Base-by-base conservation (phyloP, 768 basidiomycete species). In the Daedaleopsis nitida region DNA sequence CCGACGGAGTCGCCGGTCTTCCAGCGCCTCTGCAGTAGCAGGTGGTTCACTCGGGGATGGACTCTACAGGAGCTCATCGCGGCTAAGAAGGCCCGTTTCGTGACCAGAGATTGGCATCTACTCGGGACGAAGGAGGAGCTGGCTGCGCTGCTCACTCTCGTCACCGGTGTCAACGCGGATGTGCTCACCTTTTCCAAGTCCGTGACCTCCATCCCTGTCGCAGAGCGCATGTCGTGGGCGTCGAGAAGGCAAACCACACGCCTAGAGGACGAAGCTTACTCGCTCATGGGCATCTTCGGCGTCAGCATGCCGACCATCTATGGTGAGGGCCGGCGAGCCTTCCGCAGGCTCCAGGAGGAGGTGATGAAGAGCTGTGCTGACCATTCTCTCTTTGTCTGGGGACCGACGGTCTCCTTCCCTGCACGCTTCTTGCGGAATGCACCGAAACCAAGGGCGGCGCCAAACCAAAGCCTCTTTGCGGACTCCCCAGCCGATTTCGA, bases 231-330 rank as follows among this genome's bases (percentile, higher is more conserved):
- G 45, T 23, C 45, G 1, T 57, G 56, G 56, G 56, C 56, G 13
- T 47, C 56, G 4, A 6, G 16, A 3, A 12, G 56, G 19, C 9
- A 9, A 1, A 49, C 56, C 3, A 57, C 56, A 11, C 4, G 47
- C 3, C 27, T 57, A 10, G 56, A 57, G 19, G 56, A 57, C 45
- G 32, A 17, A 10, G 56, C 56, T 9, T 57, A 57, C 37, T 57
- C 6, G 2, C 56, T 57, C 2, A 35, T 57, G 19, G 56, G 56
- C 3, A 57, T 57, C 16, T 57, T 57, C 47, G 44, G 37, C 32
- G 34, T 57, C 32, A 57, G 19, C 45, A 43, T 57, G 24, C 19
- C 44, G 2, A 48, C 27, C 5, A 38, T 38, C 2, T 57, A 57
- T n/a, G 56, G 56, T 12, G 56, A 57, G 23, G 56, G 56, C 9